A percentile compares a stretch with the other conserved stretches of the same genome.
Conservation (phyloP, 352 stramenopile species). For the Phytopythium litorale region DNA sequence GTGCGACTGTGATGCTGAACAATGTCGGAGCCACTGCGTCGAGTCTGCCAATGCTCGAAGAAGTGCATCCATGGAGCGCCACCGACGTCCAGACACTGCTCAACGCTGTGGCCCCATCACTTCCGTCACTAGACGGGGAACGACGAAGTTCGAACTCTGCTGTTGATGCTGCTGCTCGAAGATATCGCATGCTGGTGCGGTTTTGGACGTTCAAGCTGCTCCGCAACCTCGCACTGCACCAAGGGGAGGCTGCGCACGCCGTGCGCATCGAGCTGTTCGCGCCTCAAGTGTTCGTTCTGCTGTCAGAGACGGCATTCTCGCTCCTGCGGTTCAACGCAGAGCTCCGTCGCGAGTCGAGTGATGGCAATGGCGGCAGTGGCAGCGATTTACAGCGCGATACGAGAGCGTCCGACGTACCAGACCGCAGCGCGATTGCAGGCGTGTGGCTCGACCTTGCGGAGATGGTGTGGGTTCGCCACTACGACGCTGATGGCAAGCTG, state of each 20-base stretch:
- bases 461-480: slow-evolving; percentile 26
- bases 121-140: neutral
- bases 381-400: neutral
- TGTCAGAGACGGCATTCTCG: neutral
- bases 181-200: slow-evolving; percentile 6
- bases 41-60: neutral
- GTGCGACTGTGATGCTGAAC: neutral
- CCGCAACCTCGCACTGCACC: slow-evolving; percentile 22
- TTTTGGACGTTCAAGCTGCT: slow-evolving; percentile 34
- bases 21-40: neutral
- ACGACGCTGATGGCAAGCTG: slow-evolving; percentile 28
- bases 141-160: neutral
- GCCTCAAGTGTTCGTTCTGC: neutral
- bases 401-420: neutral
- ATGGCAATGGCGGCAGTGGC: neutral
- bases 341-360: neutral
- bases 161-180: neutral
- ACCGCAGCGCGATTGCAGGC: neutral
- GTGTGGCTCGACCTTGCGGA: slow-evolving; percentile 28
- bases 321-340: neutral
- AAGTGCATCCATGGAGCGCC: slow-evolving; percentile 11
- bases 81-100: slow-evolving; percentile 12
- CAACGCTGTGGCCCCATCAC: slow-evolving; percentile 1
- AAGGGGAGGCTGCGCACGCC: slow-evolving; percentile 1
- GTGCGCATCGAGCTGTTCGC: slow-evolving; percentile 3